phyloP scores from a whole-genome alignment of 2,329 filamentous ascomycete species.

The Neoscytalidium dimidiatum region DNA sequence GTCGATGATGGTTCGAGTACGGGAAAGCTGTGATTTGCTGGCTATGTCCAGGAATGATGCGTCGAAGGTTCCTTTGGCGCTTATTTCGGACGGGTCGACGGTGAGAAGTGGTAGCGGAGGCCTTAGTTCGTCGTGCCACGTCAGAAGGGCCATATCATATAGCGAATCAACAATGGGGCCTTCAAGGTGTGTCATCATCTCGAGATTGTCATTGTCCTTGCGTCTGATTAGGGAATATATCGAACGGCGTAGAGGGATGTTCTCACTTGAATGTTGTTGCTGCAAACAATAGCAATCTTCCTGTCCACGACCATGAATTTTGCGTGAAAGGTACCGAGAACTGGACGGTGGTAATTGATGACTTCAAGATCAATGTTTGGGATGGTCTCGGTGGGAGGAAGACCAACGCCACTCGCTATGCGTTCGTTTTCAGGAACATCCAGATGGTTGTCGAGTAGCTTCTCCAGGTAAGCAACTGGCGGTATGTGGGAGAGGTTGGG shows the following conservation, averaged over 20 bases:
- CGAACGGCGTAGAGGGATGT: not conserved
- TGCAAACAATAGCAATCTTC: constrained; percentile 69
- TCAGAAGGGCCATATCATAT: constrained; percentile 73
- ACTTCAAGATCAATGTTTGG: constrained; percentile 73
- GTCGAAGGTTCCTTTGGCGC: constrained; percentile 26
- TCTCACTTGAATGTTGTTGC: constrained; percentile 68
- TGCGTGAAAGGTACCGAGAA: constrained; percentile 74
- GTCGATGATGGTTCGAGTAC: not conserved
- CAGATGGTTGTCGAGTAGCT: constrained; percentile 65
- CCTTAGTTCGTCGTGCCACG: constrained; percentile 66
- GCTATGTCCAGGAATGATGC: constrained; percentile 35
- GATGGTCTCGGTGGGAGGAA: constrained; percentile 66
- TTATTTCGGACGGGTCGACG: constrained; percentile 47
- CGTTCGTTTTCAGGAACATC: constrained; percentile 61
- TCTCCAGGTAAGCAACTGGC: not conserved
- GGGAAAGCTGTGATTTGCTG: not conserved
- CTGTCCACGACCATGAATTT: constrained; percentile 80
- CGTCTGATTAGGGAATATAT: not conserved
- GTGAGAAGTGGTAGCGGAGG: constrained; percentile 60
- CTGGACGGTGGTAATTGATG: constrained; percentile 69
- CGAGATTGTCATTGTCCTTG: constrained; percentile 72
- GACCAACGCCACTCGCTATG: constrained; percentile 53
- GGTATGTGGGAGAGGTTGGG: not conserved
- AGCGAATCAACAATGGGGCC: constrained; percentile 75
- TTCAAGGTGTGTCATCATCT: constrained; percentile 78